A percentile compares a stretch with the other conserved stretches of the same genome.
Evolutionary conservation across 257 asterid species (phyloP).

Genomic region (Solanum clarkiae): DNA sequence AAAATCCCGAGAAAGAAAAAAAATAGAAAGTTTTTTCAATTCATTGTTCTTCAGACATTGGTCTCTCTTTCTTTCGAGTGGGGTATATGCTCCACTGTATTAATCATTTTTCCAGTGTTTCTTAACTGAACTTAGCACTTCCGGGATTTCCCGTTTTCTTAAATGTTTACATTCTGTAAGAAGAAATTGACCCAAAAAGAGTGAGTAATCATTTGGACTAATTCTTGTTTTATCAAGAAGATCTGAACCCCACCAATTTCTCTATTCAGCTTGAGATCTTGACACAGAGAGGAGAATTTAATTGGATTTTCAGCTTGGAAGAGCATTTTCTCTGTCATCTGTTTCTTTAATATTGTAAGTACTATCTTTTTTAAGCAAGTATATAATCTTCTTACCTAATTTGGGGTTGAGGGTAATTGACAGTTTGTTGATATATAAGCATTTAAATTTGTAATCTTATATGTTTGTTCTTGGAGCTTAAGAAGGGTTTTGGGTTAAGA

Average conservation of each 20-base stretch:
- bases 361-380: not conserved
- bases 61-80: not conserved
- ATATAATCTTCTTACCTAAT: not conserved
- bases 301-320: not conserved
- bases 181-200: not conserved
- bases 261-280: not conserved
- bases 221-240: not conserved
- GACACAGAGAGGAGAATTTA: not conserved
- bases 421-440: not conserved
- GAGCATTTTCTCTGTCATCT: not conserved
- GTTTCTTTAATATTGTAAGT: not conserved
- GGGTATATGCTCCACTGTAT: not conserved
- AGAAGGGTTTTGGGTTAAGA: not conserved
- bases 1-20: not conserved
- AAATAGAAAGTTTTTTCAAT: not conserved
- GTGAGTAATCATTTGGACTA: not conserved
- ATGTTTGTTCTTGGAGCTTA: not conserved
- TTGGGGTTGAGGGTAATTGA: not conserved
- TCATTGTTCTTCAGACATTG: not conserved
- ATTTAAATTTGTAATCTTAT: not conserved
- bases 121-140: not conserved
- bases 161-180: not conserved
- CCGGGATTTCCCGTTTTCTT: not conserved
- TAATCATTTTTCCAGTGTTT: not conserved
- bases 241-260: not conserved